Percentiles rank a stretch among this genome's conserved stretches.
phyloP scores from a whole-genome alignment of 768 basidiomycete genomes.

The Mycena amicta region DNA sequence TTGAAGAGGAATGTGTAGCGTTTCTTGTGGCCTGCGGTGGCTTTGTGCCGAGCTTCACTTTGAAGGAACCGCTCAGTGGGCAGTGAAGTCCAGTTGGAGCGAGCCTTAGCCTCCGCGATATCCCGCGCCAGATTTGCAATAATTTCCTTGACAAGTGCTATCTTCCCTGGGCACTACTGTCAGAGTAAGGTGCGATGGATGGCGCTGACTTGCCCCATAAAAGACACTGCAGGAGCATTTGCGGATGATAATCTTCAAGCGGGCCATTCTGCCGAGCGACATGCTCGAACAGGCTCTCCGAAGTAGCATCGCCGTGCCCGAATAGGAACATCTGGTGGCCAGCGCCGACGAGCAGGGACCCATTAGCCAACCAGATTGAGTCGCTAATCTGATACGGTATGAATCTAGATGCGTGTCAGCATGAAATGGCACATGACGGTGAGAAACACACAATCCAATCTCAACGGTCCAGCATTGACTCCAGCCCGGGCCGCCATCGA shows the following conservation, averaged over 20 bases:
- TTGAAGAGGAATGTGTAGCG: constrained; percentile 60
- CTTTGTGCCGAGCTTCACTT: constrained; percentile 28
- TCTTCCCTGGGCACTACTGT: constrained; percentile 58
- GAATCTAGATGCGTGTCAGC: constrained; percentile 46
- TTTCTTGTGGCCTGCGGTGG: constrained; percentile 32
- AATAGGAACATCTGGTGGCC: constrained; percentile 85
- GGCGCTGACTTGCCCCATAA: constrained; percentile 72
- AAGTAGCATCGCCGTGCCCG: constrained; percentile 44
- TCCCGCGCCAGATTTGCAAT: constrained; percentile 65
- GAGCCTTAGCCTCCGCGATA: constrained; percentile 29
- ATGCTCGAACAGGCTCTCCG: constrained; percentile 73
- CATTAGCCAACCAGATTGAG: constrained; percentile 88
- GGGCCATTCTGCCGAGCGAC: constrained; percentile 86
- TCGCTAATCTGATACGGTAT: constrained; percentile 81
- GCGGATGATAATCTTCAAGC: constrained; percentile 89
- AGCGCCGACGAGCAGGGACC: constrained; percentile 78
- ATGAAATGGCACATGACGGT: neutral
- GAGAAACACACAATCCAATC: constrained; percentile 57
- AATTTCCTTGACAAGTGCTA: constrained; percentile 82
- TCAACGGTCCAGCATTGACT: constrained; percentile 70
- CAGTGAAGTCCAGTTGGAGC: constrained; percentile 48
- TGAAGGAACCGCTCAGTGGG: constrained; percentile 60
- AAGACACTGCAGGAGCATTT: constrained; percentile 88
- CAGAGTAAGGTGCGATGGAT: neutral
- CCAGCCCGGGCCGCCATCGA: constrained; percentile 83